Percentiles rank a stretch among this genome's conserved stretches.
Conservation (phyloP, 129 eudicot genomes). For the Flaveria ramosissima region DNA sequence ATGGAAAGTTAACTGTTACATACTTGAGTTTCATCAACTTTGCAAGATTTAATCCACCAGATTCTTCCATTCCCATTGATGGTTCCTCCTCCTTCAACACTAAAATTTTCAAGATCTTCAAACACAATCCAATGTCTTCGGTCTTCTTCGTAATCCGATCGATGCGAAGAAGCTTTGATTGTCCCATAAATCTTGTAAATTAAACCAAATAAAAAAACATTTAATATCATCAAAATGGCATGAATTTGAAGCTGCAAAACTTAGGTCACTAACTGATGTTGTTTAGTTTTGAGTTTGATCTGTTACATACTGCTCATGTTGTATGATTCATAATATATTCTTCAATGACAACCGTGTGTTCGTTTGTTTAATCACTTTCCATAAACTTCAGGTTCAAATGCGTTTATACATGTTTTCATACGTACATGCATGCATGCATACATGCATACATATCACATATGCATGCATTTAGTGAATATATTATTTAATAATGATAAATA, state of each 20-base stretch:
- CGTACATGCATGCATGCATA: conserved; percentile 1
- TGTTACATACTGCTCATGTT: conserved; percentile 17
- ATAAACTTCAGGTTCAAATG: conserved; percentile 18
- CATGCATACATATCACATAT: background rate
- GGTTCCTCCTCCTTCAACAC: conserved; percentile 79
- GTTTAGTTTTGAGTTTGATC: conserved; percentile 20
- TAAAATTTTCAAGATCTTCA: conserved; percentile 45
- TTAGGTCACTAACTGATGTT: conserved; percentile 36
- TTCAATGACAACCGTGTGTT: conserved; percentile 28
- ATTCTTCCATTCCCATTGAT: conserved; percentile 77
- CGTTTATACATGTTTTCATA: background rate
- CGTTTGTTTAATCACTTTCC: conserved; percentile 25
- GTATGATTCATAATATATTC: conserved; percentile 31
- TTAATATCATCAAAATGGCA: conserved; percentile 26
- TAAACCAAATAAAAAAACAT: background rate
- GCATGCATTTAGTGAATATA: background rate
- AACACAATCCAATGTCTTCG: conserved; percentile 64
- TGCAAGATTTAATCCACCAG: conserved; percentile 94
- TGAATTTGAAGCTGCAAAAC: conserved; percentile 20
- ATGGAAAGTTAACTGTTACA: background rate
- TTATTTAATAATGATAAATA: background rate
- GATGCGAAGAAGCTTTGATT: conserved; percentile 57
- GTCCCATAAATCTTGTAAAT: conserved; percentile 65
- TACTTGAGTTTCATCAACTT: conserved; percentile 63
- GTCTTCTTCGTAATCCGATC: conserved; percentile 39